Evolutionary conservation across 208 protist genomes (phyloP).

Genomic region (Strigomonas oncopelti): DNA sequence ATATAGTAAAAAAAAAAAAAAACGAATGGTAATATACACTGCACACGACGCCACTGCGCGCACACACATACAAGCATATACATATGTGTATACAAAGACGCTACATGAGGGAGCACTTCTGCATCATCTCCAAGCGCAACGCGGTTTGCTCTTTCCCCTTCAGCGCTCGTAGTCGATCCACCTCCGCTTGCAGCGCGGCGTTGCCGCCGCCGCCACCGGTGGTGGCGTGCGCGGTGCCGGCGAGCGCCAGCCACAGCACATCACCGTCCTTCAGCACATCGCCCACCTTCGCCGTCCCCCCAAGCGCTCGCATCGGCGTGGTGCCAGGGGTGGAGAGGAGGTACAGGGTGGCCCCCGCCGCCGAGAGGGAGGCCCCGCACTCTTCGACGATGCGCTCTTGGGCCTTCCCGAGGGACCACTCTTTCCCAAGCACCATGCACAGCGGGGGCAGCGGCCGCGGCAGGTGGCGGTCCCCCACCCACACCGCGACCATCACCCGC

Average conservation of each 20-base stretch:
- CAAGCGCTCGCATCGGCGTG: background rate
- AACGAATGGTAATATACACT: background rate
- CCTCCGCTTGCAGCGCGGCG: slow-evolving; percentile 31
- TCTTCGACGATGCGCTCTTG: slow-evolving; percentile 18
- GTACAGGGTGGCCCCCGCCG: background rate
- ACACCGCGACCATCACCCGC: slow-evolving; percentile 36
- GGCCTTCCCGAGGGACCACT: slow-evolving; percentile 41
- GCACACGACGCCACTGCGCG: background rate
- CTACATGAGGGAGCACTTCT: slow-evolving; percentile 64
- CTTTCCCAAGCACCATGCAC: slow-evolving; percentile 37
- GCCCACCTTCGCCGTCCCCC: background rate
- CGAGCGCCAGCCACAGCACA: slow-evolving; percentile 36
- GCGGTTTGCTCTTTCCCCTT: slow-evolving; percentile 52
- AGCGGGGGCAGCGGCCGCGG: slow-evolving; percentile 27
- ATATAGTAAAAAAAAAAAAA: no score
- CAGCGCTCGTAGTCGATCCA: slow-evolving; percentile 31
- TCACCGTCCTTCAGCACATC: slow-evolving; percentile 36
- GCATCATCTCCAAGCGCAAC: slow-evolving; percentile 48
- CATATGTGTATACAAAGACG: background rate
- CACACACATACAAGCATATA: background rate
- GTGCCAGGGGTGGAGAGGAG: background rate
- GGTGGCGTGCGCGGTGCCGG: background rate
- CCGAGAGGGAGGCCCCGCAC: slow-evolving; percentile 5
- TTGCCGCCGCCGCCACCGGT: no score
- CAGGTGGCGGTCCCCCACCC: slow-evolving; percentile 27